Base-by-base conservation (phyloP, 2,329 filamentous ascomycete species). In the Blastomyces silverae region DNA sequence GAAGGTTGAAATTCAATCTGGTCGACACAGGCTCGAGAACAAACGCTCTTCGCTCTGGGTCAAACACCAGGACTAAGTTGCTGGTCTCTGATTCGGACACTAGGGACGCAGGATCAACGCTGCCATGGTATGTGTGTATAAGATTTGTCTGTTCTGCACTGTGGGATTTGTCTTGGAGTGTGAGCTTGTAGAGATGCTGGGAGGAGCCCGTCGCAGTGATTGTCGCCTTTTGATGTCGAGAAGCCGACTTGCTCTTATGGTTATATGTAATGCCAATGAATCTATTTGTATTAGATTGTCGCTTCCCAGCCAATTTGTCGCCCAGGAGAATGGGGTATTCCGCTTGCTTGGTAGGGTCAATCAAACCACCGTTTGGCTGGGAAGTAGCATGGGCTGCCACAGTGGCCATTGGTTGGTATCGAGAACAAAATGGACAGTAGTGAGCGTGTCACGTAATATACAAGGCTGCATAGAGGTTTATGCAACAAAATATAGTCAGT, bases 1-100 rank as follows among this genome's bases (percentile, higher is more conserved):
- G 86, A 63, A 96, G 79, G 75, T 96, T 97, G 88, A 96, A 92
- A 72, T 91, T 88, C 77, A 96, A 89, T 50, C 87, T 87, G n/a
- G 87, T 89, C 73, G 91, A 86, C 64, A 97, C 81, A 62, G 86
- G 87, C 78, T 97, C 91, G 64, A 97, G 83, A 37, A 94, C 86
- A 69, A 94, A 94, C 64, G 84, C 88, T 72, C 93, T 86, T 62
- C 85, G 86, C 22, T 82, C 80, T 10, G 88, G 82, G 75, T 96
- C 90, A 73, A 93, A 94, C 65, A 93, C 84, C 62, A 96, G 83
- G 11, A 83, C 79, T 59, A 80, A 69, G 59, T 74, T 75, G 63
- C 71, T 74, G 44, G 74, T 72, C 44, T 73, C 70, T 1, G 71
- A 67, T 39, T 71, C 71, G 25, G 70, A 71, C 15, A 69, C 68